Conservation (phyloP, 495 filamentous ascomycete genomes). For the Penicillium silybi region DNA sequence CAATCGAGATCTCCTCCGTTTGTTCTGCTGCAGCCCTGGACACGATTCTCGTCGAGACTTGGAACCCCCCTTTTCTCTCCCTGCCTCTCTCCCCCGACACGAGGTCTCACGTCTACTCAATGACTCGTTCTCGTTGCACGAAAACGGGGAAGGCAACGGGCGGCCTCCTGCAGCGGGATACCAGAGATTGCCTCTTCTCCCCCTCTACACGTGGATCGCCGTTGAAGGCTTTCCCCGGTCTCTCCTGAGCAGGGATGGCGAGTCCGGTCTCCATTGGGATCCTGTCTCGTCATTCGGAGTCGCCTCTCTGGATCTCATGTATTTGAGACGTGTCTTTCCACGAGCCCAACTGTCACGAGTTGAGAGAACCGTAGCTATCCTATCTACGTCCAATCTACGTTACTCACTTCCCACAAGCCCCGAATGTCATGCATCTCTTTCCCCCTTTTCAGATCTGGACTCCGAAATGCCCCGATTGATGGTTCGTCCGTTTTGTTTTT, state of each 20-base stretch:
- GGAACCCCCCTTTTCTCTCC: background rate
- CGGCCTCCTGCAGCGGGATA: constrained; percentile 34
- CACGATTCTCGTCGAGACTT: background rate
- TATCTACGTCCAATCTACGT: background rate
- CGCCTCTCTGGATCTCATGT: background rate
- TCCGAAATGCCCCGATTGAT: constrained; percentile 7
- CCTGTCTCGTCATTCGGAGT: background rate
- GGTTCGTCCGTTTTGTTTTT: constrained; percentile 18
- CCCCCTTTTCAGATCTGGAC: constrained; percentile 11
- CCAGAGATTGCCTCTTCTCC: constrained; percentile 11
- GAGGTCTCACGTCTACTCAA: constrained; percentile 1
- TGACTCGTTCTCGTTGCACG: constrained; percentile 29
- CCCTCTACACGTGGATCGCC: constrained; percentile 8
- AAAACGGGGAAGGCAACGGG: constrained; percentile 35
- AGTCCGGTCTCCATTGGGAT: background rate
- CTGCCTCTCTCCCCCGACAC: background rate
- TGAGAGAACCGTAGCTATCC: background rate
- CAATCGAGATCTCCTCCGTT: constrained; percentile 4
- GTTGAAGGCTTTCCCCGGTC: background rate
- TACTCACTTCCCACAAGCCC: background rate
- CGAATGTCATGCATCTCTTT: constrained; percentile 15
- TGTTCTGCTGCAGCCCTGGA: constrained; percentile 16
- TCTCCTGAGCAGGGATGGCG: background rate
- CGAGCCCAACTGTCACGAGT: background rate
- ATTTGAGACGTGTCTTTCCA: background rate